These are phyloP conservation scores for Kluyveromyces siamensis DNA, from an alignment of 805 yeast species.

Conservation along the genomic window DNA sequence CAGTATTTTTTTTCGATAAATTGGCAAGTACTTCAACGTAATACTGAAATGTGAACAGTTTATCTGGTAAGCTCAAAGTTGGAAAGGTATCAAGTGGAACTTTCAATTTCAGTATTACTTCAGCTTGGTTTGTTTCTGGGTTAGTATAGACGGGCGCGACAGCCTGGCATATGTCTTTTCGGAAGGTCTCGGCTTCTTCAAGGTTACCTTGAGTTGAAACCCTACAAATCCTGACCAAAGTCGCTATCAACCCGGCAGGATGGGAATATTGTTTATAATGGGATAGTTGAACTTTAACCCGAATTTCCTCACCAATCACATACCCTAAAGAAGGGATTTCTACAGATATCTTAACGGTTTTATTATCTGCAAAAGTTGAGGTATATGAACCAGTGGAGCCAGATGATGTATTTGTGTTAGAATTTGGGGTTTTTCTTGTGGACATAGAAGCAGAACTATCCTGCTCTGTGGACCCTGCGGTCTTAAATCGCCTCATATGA, in stretches of 20 bases:
- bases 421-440: constrained; percentile 13
- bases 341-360: constrained; percentile 35
- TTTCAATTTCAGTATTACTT: constrained; percentile 51
- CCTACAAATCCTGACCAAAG: constrained; percentile 72
- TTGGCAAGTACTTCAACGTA: constrained; percentile 79
- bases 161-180: constrained; percentile 76
- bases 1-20: constrained; percentile 49
- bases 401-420: constrained; percentile 9
- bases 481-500: constrained; percentile 31
- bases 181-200: constrained; percentile 42
- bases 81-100: constrained; percentile 85
- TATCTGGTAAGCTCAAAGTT: constrained; percentile 55
- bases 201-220: constrained; percentile 51
- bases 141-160: constrained; percentile 74
- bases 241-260: constrained; percentile 64
- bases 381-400: constrained; percentile 11
- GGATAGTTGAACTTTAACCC: constrained; percentile 54
- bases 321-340: constrained; percentile 57
- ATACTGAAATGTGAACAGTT: constrained; percentile 69
- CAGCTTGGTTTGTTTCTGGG: constrained; percentile 48
- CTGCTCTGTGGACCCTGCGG: constrained; percentile 34
- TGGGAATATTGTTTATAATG: constrained; percentile 67
- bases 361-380: constrained; percentile 8
- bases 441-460: constrained; percentile 21
- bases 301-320: constrained; percentile 70